Evolutionary conservation across 1,284 basidiomycete genomes (phyloP), one percentile per base, ranked within the genome.

Genomic region (Ganoderma resinaceum): DNA sequence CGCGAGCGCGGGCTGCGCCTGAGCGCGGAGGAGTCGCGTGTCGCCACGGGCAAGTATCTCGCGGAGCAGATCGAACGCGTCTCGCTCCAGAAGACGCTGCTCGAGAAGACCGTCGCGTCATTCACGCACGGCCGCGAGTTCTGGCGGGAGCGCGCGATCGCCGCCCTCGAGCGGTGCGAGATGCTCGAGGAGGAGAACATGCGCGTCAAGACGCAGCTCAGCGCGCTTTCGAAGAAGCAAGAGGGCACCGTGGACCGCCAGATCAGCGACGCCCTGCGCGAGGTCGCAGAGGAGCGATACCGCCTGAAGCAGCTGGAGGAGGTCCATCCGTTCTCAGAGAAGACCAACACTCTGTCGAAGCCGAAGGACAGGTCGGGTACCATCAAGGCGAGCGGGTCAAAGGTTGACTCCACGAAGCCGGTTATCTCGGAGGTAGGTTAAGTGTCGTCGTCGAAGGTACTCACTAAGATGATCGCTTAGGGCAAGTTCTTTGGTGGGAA

Each of bases 111-210:
- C 8, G 49, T 71, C 43, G 29, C 35, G 20, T 46, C 61, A 16
- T 68, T 59, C 63, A 65, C 70, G 37, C 67, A 57, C 35, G 72
- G 68, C 12, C 61, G 64, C 46, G 63, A 61, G 12, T 42, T 49
- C 31, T 73, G 70, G 67, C 46, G 62, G 60, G 60, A 53, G 59
- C 70, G 69, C 49, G 64, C 67, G 7, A 65, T 64, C 31, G 66
- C 69, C 2, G 68, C 66, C 5, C 61, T 71, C 23, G 59, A 62
- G 37, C 66, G 65, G 16, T 71, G 72, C 61, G 72, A 71, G 62
- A 57, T 40, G 12, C 65, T 73, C 7, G 72, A 71, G 62, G 66
- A 63, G 46, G 72, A 71, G 68, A 73, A 73, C 52, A 11, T 66
- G 43, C 53, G 37, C 40, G 68, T 73, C 37, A 73, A 73, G 68